These are phyloP conservation scores for Lonicera japonica DNA, from an alignment of 129 eudicot genomes.

Conservation along the genomic window DNA sequence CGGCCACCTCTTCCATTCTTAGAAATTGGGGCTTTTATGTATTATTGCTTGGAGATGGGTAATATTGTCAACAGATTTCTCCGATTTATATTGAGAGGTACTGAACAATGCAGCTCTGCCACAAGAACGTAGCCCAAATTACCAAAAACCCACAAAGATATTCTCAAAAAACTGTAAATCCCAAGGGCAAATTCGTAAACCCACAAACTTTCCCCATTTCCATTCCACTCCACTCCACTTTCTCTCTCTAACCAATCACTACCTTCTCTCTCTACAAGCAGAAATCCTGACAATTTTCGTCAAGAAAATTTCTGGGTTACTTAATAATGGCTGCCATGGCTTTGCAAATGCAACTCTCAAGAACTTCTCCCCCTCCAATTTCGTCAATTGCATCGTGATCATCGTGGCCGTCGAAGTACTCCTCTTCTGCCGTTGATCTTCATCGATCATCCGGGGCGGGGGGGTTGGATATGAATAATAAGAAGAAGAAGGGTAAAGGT, in stretches of 20 bases:
- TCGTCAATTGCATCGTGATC: conserved; percentile 14
- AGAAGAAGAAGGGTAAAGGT: conserved; percentile 8
- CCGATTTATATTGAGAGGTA: too few relatives aligned
- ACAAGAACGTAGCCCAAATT: not conserved
- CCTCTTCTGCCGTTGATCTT: not conserved
- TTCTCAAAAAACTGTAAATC: conserved; percentile 4
- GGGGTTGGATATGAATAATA: conserved; percentile 5
- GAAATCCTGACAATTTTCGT: not conserved
- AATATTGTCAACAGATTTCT: too few relatives aligned
- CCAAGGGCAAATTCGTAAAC: conserved; percentile 18
- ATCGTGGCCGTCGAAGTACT: conserved; percentile 10
- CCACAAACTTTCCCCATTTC: conserved; percentile 5
- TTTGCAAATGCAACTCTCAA: conserved; percentile 32
- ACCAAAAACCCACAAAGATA: conserved; percentile 23
- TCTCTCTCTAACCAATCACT: conserved; percentile 14
- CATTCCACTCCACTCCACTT: not conserved
- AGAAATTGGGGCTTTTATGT: too few relatives aligned
- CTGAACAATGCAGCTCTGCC: not conserved
- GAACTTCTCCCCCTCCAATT: not conserved
- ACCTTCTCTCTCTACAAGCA: not conserved
- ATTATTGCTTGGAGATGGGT: too few relatives aligned
- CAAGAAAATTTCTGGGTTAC: not conserved
- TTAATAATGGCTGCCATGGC: too few relatives aligned
- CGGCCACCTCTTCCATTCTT: too few relatives aligned
- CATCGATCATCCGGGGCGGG: conserved; percentile 21